Conservation (phyloP, 331 rosid genomes). For the Malus hybrid region DNA sequence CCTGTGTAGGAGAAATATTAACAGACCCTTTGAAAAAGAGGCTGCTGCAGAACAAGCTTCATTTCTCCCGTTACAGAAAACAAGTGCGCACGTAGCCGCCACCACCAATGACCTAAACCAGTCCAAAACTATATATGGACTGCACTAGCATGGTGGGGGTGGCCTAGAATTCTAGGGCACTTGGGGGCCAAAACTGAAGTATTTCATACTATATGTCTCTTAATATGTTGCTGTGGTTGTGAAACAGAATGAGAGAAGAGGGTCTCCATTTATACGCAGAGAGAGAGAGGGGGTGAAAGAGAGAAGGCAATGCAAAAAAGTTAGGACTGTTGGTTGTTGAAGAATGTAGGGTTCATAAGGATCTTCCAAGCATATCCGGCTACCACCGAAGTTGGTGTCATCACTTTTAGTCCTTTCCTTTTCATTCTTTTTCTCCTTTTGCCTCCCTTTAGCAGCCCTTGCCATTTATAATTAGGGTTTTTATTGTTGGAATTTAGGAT, state of each 20-base stretch:
- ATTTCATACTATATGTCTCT: neutral
- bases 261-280: neutral
- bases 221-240: neutral
- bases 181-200: neutral
- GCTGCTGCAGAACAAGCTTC: neutral
- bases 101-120: neutral
- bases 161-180: neutral
- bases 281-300: no score
- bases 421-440: neutral
- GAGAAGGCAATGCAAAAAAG: neutral
- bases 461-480: neutral
- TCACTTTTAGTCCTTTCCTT: neutral
- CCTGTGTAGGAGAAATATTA: neutral
- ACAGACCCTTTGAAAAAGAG: neutral
- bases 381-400: neutral
- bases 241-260: neutral
- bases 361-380: conserved; percentile 5
- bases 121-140: neutral
- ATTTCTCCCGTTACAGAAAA: neutral
- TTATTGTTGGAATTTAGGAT: no score
- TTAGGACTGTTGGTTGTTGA: neutral
- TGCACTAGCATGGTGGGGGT: neutral
- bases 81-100: no score
- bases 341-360: neutral
- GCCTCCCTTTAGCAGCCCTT: neutral